These are phyloP conservation scores for Melastoma malabathricum DNA, from an alignment of 345 rosid genomes.

Conservation along the genomic window DNA sequence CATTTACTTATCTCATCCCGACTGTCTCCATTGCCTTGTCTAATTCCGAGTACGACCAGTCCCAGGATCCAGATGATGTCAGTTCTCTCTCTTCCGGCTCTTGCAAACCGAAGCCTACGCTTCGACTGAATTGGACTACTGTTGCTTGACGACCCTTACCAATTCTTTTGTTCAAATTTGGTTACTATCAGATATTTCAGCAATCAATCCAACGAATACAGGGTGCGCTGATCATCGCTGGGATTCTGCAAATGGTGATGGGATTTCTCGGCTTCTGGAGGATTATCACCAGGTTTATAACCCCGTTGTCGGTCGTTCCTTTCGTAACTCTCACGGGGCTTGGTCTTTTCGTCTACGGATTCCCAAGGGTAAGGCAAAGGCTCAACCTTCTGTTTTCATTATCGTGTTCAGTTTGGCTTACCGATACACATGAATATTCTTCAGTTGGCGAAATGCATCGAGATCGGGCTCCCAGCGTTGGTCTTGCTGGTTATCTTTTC, in stretches of 20 bases:
- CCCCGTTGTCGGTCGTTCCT: constrained; percentile 75
- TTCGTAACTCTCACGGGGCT: constrained; percentile 74
- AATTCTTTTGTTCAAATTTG: not conserved
- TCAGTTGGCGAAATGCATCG: constrained; percentile 31
- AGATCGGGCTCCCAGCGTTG: constrained; percentile 75
- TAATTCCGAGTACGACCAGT: constrained; percentile 11
- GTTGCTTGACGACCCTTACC: too few species aligned
- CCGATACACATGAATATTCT: constrained; percentile 8
- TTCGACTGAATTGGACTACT: too few species aligned
- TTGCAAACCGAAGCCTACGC: too few species aligned
- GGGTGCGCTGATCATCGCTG: constrained; percentile 70
- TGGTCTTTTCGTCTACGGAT: constrained; percentile 55
- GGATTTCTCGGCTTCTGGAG: constrained; percentile 90
- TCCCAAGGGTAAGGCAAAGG: constrained; percentile 54
- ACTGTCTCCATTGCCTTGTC: constrained; percentile 52
- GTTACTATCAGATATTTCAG: constrained; percentile 44
- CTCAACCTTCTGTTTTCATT: not conserved
- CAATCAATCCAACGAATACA: constrained; percentile 52
- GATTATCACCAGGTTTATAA: constrained; percentile 52
- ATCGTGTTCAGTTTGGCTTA: constrained; percentile 22
- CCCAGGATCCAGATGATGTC: constrained; percentile 46
- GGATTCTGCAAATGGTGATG: constrained; percentile 38
- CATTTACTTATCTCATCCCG: constrained; percentile 65
- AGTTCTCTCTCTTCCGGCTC: too few species aligned
- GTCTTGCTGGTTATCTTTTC: constrained; percentile 48